Conservation (phyloP, 768 basidiomycete genomes). For the Asterophora parasitica region DNA sequence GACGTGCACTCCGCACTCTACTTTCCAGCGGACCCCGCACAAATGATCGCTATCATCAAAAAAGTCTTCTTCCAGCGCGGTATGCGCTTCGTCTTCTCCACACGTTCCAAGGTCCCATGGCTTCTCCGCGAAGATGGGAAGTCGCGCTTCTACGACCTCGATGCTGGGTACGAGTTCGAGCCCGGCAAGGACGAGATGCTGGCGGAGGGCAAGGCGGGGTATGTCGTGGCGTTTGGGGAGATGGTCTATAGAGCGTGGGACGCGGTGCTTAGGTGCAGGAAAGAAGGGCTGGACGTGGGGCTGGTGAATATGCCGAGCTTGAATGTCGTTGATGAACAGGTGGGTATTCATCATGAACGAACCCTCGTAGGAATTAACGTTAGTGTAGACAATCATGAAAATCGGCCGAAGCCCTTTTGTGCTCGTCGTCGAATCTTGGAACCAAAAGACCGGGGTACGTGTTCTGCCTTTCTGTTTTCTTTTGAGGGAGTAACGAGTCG, state of each 20-base stretch:
- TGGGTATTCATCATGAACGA: slow-evolving; percentile 22
- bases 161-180: slow-evolving; percentile 63
- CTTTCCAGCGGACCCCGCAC: slow-evolving; percentile 81
- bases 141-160: slow-evolving; percentile 22
- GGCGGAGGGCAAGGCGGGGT: slow-evolving; percentile 71
- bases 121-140: slow-evolving; percentile 71
- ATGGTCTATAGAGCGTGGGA: slow-evolving; percentile 83
- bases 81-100: slow-evolving; percentile 83
- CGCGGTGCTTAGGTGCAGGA: slow-evolving; percentile 69
- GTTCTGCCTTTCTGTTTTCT: no score
- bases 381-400: slow-evolving; percentile 52
- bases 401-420: slow-evolving; percentile 74
- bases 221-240: slow-evolving; percentile 83
- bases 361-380: no score
- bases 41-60: slow-evolving; percentile 75
- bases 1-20: slow-evolving; percentile 79
- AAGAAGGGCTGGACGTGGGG: slow-evolving; percentile 75
- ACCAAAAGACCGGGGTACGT: slow-evolving; percentile 79
- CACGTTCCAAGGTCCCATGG: slow-evolving; percentile 85
- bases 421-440: slow-evolving; percentile 79
- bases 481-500: no score
- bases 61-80: slow-evolving; percentile 81
- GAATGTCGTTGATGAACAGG: slow-evolving; percentile 81
- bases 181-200: slow-evolving; percentile 86
- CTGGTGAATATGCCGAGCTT: slow-evolving; percentile 83